Conservation (phyloP, 345 rosid species). For the Heritiera fomes region DNA sequence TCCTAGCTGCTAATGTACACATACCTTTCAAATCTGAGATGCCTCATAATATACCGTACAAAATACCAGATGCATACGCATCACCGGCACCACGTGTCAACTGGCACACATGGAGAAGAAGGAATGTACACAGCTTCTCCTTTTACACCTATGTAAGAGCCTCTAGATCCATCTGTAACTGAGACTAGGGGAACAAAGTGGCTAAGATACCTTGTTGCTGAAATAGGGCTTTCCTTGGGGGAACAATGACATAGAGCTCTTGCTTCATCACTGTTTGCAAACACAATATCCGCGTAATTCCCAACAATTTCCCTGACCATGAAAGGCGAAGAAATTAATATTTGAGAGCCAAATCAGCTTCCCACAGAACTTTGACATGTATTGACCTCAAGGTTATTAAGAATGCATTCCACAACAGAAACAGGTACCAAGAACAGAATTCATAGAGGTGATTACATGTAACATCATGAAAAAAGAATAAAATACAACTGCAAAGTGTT, state of each 20-base stretch:
- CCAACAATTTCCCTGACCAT: conserved; percentile 76
- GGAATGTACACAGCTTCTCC: conserved; percentile 94
- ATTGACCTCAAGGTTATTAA: background rate
- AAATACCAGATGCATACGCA: conserved; percentile 89
- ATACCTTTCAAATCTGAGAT: conserved; percentile 72
- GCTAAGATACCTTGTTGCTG: conserved; percentile 83
- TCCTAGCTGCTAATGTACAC: conserved; percentile 82
- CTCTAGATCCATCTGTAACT: conserved; percentile 81
- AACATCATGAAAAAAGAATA: background rate
- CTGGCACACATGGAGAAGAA: conserved; percentile 76
- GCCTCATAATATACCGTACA: conserved; percentile 75
- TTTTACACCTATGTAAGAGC: conserved; percentile 88
- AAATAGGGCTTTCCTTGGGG: conserved; percentile 61
- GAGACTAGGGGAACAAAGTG: conserved; percentile 90
- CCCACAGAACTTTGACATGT: background rate
- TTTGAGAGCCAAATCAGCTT: background rate
- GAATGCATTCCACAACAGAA: background rate
- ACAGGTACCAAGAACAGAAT: background rate
- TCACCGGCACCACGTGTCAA: conserved; percentile 93
- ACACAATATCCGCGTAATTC: conserved; percentile 74
- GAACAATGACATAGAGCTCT: conserved; percentile 81
- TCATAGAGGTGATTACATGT: background rate
- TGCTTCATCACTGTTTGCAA: conserved; percentile 90
- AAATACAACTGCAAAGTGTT: background rate
- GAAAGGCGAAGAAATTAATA: background rate